These are phyloP conservation scores for Limnanthes douglasii DNA, from an alignment of 345 rosid genomes.

Conservation along the genomic window DNA sequence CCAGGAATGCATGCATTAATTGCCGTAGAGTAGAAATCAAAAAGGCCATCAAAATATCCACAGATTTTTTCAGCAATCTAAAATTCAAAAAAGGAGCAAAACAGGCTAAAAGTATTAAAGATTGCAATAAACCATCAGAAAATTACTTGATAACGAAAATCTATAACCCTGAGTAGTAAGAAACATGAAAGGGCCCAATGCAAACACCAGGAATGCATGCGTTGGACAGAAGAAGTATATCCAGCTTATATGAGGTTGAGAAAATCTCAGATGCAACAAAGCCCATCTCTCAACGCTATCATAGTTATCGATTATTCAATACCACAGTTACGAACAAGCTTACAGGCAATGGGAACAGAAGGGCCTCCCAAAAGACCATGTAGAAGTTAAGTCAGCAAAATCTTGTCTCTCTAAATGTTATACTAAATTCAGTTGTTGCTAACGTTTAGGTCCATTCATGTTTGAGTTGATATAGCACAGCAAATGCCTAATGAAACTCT, in stretches of 20 bases:
- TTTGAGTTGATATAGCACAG: background rate
- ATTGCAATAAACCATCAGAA: background rate
- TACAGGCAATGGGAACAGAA: background rate
- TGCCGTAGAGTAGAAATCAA: slow-evolving; percentile 63
- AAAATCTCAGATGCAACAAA: slow-evolving; percentile 6
- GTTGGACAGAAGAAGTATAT: slow-evolving; percentile 8
- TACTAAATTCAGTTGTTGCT: background rate
- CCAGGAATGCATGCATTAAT: slow-evolving; percentile 21
- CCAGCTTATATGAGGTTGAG: too few species aligned
- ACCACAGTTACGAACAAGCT: slow-evolving; percentile 2
- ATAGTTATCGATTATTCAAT: slow-evolving; percentile 5
- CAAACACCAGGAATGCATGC: slow-evolving; percentile 8
- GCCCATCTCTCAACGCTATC: slow-evolving; percentile 6
- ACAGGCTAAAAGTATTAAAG: background rate
- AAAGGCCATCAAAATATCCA: slow-evolving; percentile 68
- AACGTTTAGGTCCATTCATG: background rate
- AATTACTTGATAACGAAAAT: too few species aligned
- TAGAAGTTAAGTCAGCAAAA: slow-evolving; percentile 12
- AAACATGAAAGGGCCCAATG: background rate
- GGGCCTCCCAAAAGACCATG: background rate
- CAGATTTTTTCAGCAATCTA: slow-evolving; percentile 89
- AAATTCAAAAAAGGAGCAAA: slow-evolving; percentile 11
- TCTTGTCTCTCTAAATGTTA: slow-evolving; percentile 14
- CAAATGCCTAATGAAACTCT: background rate
- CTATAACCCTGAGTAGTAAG: too few species aligned